Evolutionary conservation across 2,329 filamentous ascomycete genomes (phyloP).

Genomic region (Nigrospora osmanthi): DNA sequence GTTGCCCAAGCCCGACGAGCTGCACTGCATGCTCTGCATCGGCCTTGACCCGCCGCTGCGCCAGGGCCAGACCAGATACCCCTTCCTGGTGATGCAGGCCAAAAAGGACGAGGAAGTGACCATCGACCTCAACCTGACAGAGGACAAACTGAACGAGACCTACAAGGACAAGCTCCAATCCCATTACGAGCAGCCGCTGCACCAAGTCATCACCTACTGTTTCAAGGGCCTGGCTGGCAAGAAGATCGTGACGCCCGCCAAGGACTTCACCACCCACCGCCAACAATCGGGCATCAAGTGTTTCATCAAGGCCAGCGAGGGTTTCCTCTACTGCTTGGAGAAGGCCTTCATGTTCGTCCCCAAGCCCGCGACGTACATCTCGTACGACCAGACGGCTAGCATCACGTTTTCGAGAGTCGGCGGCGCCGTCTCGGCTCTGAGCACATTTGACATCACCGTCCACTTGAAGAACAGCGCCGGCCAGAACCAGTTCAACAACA

Average conservation of each 20-base stretch:
- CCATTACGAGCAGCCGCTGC: slow-evolving; percentile 89
- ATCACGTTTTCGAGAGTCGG: slow-evolving; percentile 95
- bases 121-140: slow-evolving; percentile 91
- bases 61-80: slow-evolving; percentile 95
- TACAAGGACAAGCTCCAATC: slow-evolving; percentile 86
- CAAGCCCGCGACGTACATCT: slow-evolving; percentile 95
- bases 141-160: slow-evolving; percentile 72
- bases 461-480: slow-evolving; percentile 79
- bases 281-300: slow-evolving; percentile 95
- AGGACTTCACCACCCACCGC: slow-evolving; percentile 91
- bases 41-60: slow-evolving; percentile 90
- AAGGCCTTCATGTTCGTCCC: slow-evolving; percentile 99
- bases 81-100: slow-evolving; percentile 98
- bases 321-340: slow-evolving; percentile 92
- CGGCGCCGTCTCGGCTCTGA: slow-evolving; percentile 84
- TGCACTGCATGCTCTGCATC: slow-evolving; percentile 90
- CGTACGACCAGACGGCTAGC: slow-evolving; percentile 84
- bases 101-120: slow-evolving; percentile 97
- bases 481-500: slow-evolving; percentile 97
- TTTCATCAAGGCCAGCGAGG: slow-evolving; percentile 99
- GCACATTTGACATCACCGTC: slow-evolving; percentile 96
- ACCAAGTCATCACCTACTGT: slow-evolving; percentile 89
- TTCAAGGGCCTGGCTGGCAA: slow-evolving; percentile 92
- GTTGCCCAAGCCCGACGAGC: slow-evolving; percentile 95
- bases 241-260: slow-evolving; percentile 88